Base-by-base conservation (phyloP, 2,329 filamentous ascomycete species). In the Aureobasidium lini region DNA sequence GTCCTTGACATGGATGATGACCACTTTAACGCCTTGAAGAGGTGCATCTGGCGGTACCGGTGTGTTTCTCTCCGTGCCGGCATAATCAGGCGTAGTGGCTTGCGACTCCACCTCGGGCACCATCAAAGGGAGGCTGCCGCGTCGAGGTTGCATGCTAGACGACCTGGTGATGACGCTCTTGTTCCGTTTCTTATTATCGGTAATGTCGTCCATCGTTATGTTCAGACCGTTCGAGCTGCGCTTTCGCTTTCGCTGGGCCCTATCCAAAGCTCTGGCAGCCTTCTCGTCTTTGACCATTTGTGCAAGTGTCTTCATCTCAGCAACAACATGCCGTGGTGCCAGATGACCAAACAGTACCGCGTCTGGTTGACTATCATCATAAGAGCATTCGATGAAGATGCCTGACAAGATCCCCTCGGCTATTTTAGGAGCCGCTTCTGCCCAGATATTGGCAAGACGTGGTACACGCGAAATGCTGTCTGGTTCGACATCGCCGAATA, bases 301-400 rank as follows among this genome's bases (percentile, higher is more conserved):
- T 0, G 90, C 92, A 2, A 99, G 79, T 0, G 76, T 80, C 36
- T 79, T 78, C 61, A 99, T 78, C 72, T 99, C 94, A 47, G 88
- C 83, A 28, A 93, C 84, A 11, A 99, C 75, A 70, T 90, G 94
- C 0, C 85, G 80, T 0, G 94, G 94, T 39, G 90, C 89, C 13
- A 99, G 77, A 67, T 99, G 94, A 0, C 94, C 94, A 64, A 91
- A 99, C 0, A 99, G 79, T 0, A 86, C 83, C 52, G 88, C 85
- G 62, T 94, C 86, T 23, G 84, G 80, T 67, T 91, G 87, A 7
- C 83, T 83, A 71, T 96, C 87, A 62, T 90, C 88, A 71, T 93
- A 99, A 62, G 90, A 95, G 72, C 93, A 97, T 76, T 99, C 94
- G 66, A 99, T 95, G 69, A 97, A 93, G 11, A 99, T 88, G 10